Evolutionary conservation across 345 rosid species (phyloP).

Genomic region (Fremontodendron californicum): DNA sequence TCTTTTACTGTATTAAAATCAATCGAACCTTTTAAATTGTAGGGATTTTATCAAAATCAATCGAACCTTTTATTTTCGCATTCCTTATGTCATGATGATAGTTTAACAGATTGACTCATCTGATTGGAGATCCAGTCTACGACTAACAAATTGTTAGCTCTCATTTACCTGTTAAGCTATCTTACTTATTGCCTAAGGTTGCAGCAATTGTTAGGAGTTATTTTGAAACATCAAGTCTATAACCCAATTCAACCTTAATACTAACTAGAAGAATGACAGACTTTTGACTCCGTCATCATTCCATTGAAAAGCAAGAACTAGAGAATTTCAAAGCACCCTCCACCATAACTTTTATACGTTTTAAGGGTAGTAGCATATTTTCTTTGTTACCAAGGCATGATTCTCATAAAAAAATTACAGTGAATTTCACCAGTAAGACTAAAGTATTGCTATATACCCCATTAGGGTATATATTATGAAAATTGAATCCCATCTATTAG

Average conservation of each 20-base stretch:
- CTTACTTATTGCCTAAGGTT: slow-evolving; percentile 20
- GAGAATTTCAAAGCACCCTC: not conserved
- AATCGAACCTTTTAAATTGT: too few relatives aligned
- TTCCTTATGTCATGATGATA: too few relatives aligned
- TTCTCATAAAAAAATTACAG: too few relatives aligned
- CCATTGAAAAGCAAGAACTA: not conserved
- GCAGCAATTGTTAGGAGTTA: not conserved
- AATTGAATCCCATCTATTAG: not conserved
- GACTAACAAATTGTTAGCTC: not conserved
- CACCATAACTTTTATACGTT: too few relatives aligned
- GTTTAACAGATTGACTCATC: not conserved
- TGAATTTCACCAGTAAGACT: too few relatives aligned
- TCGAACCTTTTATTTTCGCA: too few relatives aligned
- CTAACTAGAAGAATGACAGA: not conserved
- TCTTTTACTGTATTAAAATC: too few relatives aligned
- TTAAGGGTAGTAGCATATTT: too few relatives aligned
- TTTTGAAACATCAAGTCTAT: not conserved
- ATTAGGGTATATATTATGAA: too few relatives aligned
- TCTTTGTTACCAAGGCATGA: too few relatives aligned
- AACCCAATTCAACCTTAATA: not conserved
- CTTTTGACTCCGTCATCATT: not conserved
- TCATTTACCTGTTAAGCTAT: not conserved
- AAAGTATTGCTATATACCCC: too few relatives aligned
- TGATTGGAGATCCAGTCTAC: slow-evolving; percentile 11
- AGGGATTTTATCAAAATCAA: too few relatives aligned